A percentile compares a stretch with the other conserved stretches of the same genome.
These are phyloP conservation scores for Solanum raphanifolium DNA, from an alignment of 257 asterid species.

Conservation along the genomic window DNA sequence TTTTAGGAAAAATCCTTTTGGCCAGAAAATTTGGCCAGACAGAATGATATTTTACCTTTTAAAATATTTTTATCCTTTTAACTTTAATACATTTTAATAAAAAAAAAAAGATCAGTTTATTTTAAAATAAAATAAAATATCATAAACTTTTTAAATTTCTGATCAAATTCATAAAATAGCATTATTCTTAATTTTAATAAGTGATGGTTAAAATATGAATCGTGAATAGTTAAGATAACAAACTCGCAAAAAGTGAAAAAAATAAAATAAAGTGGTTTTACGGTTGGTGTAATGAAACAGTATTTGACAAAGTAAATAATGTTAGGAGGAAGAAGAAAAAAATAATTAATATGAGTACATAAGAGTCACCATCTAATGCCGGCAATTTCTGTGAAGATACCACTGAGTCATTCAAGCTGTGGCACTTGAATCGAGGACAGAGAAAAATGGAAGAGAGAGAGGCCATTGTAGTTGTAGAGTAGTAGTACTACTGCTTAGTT, in stretches of 20 bases:
- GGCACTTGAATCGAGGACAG: constrained; percentile 21
- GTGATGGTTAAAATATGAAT: no score
- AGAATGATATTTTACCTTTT: no score
- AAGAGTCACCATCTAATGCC: constrained; percentile 7
- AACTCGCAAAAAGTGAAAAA: neutral
- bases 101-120: no score
- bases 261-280: neutral
- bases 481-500: neutral
- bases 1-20: no score
- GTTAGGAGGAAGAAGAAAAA: neutral
- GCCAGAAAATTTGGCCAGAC: no score
- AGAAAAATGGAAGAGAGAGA: neutral
- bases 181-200: no score
- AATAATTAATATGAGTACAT: neutral
- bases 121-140: no score
- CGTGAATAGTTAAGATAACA: no score
- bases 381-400: constrained; percentile 18
- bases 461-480: neutral
- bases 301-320: neutral
- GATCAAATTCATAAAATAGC: no score
- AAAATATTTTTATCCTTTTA: no score
- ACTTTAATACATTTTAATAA: no score
- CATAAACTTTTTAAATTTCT: no score
- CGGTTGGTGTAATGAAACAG: neutral
- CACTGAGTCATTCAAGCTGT: constrained; percentile 9